Conservation (phyloP, 1,284 basidiomycete species). For the Apiotrichum akiyoshidainum region DNA sequence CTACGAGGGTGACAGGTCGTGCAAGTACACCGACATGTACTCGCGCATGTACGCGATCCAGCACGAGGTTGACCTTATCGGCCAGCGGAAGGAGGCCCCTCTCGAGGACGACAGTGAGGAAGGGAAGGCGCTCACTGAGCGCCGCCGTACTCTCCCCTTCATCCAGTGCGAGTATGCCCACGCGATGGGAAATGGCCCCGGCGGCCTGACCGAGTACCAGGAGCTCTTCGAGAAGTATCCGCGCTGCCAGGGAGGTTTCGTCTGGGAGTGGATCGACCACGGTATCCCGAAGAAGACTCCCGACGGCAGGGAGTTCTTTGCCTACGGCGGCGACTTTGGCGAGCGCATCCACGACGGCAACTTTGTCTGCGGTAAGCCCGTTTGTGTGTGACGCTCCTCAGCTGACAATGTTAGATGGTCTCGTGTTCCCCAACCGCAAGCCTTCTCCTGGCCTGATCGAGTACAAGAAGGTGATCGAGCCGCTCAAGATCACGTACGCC, state of each 20-base stretch:
- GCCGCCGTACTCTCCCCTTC: conserved; percentile 20
- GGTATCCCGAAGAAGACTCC: conserved; percentile 13
- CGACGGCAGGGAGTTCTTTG: conserved; percentile 20
- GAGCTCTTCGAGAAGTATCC: conserved; percentile 28
- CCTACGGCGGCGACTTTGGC: conserved; percentile 32
- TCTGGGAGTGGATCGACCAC: conserved; percentile 37
- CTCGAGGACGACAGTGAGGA: background rate
- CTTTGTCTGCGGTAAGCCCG: conserved; percentile 15
- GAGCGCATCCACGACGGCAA: conserved; percentile 28
- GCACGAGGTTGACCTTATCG: conserved; percentile 4
- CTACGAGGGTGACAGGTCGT: conserved; percentile 26
- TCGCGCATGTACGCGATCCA: conserved; percentile 25
- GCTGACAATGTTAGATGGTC: conserved; percentile 10
- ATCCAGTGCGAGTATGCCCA: conserved; percentile 29
- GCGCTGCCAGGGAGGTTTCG: conserved; percentile 24
- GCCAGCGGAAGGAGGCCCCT: conserved; percentile 7
- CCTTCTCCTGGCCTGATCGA: conserved; percentile 24
- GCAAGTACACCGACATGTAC: conserved; percentile 27
- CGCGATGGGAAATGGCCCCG: conserved; percentile 33
- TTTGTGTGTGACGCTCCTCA: background rate
- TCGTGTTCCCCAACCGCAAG: conserved; percentile 28
- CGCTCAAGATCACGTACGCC: conserved; percentile 9
- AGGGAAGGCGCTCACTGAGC: background rate
- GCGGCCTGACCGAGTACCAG: conserved; percentile 25
- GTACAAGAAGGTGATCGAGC: conserved; percentile 22